phyloP scores from a whole-genome alignment of 805 yeast genomes.

The Saturnispora diversa region DNA sequence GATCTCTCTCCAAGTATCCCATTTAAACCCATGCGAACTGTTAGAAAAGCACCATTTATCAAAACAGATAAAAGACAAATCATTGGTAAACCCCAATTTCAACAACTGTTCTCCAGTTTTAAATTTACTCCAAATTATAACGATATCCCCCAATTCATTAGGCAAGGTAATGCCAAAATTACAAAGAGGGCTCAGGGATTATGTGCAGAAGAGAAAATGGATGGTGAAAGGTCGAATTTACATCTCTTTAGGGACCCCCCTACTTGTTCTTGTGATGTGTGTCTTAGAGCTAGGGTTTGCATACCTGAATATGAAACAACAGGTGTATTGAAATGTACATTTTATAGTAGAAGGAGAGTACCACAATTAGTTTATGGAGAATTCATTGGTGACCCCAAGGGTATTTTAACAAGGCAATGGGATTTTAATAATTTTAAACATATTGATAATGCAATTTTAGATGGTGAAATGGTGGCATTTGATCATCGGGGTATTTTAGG shows the following conservation, averaged over 20 bases:
- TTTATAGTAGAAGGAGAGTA: slow-evolving; percentile 66
- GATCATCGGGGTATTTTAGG: slow-evolving; percentile 57
- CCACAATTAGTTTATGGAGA: slow-evolving; percentile 45
- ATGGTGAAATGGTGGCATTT: slow-evolving; percentile 92
- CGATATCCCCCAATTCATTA: slow-evolving; percentile 56
- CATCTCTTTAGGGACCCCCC: slow-evolving; percentile 46
- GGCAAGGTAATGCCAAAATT: slow-evolving; percentile 36
- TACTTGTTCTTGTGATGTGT: slow-evolving; percentile 12
- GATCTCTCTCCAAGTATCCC: slow-evolving; percentile 39
- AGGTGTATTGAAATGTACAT: slow-evolving; percentile 44
- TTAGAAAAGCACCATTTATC: slow-evolving; percentile 33
- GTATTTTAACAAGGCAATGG: slow-evolving; percentile 29
- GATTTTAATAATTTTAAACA: slow-evolving; percentile 23
- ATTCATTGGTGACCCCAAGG: slow-evolving; percentile 16
- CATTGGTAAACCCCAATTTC: slow-evolving; percentile 6
- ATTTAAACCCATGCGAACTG: slow-evolving; percentile 73
- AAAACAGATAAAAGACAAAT: slow-evolving; percentile 36
- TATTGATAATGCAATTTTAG: slow-evolving; percentile 43
- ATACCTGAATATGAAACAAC: background rate
- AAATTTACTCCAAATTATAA: slow-evolving; percentile 38
- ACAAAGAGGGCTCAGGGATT: slow-evolving; percentile 29
- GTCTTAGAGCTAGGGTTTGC: slow-evolving; percentile 23
- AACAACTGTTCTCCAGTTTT: background rate
- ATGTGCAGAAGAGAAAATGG: slow-evolving; percentile 82
- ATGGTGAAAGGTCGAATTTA: slow-evolving; percentile 81